Evolutionary conservation across 2,329 filamentous ascomycete species (phyloP), one percentile per base, ranked within the genome.

Genomic region (Fusarium clavum): DNA sequence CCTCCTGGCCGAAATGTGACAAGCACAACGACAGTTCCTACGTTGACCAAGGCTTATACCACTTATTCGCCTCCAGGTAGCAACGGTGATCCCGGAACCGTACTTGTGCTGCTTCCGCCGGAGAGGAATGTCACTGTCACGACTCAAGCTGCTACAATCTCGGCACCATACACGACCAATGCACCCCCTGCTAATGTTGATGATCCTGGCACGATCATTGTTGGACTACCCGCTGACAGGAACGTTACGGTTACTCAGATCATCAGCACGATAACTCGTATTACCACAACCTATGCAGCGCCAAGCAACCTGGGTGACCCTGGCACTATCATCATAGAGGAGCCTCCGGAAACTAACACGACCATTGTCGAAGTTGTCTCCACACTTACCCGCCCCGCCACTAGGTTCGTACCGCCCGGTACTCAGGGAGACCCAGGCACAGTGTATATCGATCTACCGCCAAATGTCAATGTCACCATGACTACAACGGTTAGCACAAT

Each of bases 321-420:
- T 8, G 65, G 65, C 12, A 68, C 65, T 29, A 47, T 68, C 16
- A 47, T 70, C 32, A 8, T 70, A 3, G 56, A 70, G 29, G 54
- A 61, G 18, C 58, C 62, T 8, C 48, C 63, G 11, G 57, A 62
- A 5, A 46, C 40, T 9, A 68, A 68, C 52, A 62, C 59, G 1
- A 68, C 65, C 6, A 63, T 68, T 20, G 55, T 67, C 9, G 52
- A 62, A 7, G 53, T 47, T 9, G 25, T 61, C 16, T 9, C 56
- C 10, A 57, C 64, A 12, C 51, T 67, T 5, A 67, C 63, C 8
- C 47, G 46, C 3, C 65, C 62, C 11, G 52, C 43, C 14, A 68
- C 65, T 12, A 53, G 56, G 10, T 68, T 25, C 20, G 29, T 32
- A 6, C 14, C 65, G 1, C 62, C 64, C 25, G 63, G 41, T 9